Conservation (phyloP, 1,284 basidiomycete genomes). For the Gomphus sp. region DNA sequence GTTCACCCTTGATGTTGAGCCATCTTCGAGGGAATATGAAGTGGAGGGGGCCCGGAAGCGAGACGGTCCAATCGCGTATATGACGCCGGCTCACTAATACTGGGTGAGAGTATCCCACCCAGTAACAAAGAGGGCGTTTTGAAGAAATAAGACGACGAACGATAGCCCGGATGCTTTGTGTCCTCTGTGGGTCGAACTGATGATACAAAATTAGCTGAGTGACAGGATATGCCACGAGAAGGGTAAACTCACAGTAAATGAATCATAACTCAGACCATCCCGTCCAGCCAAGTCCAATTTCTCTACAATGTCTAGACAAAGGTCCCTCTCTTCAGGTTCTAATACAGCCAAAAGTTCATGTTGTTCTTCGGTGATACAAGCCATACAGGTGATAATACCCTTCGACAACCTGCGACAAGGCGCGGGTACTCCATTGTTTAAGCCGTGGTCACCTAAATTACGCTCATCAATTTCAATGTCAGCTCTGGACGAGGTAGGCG, state of each 20-base stretch:
- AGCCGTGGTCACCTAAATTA: conserved; percentile 1
- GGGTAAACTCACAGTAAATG: conserved; percentile 36
- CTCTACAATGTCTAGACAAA: conserved; percentile 32
- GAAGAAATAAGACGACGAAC: conserved; percentile 36
- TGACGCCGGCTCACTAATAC: conserved; percentile 33
- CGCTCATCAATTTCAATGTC: not conserved
- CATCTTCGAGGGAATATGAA: conserved; percentile 54
- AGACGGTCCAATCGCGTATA: conserved; percentile 50
- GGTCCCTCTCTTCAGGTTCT: conserved; percentile 24
- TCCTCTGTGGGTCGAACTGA: not conserved
- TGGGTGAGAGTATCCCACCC: conserved; percentile 45
- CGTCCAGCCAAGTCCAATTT: conserved; percentile 31
- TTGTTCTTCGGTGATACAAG: conserved; percentile 43
- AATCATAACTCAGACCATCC: conserved; percentile 37
- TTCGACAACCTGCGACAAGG: conserved; percentile 38
- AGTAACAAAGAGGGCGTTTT: conserved; percentile 49
- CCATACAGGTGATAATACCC: conserved; percentile 47
- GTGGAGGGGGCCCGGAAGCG: conserved; percentile 27
- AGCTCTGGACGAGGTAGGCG: not conserved
- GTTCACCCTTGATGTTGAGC: conserved; percentile 61
- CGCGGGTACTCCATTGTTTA: conserved; percentile 21
- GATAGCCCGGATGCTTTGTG: conserved; percentile 12
- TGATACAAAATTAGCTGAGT: not conserved
- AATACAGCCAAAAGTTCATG: conserved; percentile 26
- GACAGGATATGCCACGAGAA: not conserved